phyloP scores from a whole-genome alignment of 345 rosid species.

The Ailanthus altissimus region DNA sequence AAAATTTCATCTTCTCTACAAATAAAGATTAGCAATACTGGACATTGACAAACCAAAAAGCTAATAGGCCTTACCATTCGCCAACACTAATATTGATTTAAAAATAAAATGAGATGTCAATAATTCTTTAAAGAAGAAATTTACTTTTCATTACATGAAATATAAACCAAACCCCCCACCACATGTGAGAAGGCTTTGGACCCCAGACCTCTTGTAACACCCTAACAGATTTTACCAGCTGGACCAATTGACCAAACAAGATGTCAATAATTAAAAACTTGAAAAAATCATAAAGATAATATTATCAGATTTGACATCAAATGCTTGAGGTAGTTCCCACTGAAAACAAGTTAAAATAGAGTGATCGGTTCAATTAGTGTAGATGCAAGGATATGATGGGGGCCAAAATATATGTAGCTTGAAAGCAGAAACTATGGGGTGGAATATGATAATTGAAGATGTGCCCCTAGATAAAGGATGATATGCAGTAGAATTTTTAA shows the following conservation, averaged over 20 bases:
- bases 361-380: neutral
- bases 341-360: neutral
- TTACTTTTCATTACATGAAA: no score
- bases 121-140: no score
- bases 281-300: neutral
- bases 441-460: neutral
- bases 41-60: neutral
- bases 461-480: neutral
- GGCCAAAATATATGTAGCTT: neutral
- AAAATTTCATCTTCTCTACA: neutral
- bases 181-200: no score
- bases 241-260: no score
- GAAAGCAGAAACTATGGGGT: slow-evolving; percentile 5
- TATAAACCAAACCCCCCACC: no score
- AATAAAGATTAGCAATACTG: neutral
- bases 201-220: no score
- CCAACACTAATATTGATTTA: neutral
- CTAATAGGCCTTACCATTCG: neutral
- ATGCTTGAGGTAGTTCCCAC: neutral
- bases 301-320: neutral
- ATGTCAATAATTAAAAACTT: neutral
- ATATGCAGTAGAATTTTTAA: neutral
- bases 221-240: no score
- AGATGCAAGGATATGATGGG: neutral
- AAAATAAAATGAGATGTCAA: neutral